phyloP scores from a whole-genome alignment of 2,329 filamentous ascomycete species.

The Pleoardoris graminearum region DNA sequence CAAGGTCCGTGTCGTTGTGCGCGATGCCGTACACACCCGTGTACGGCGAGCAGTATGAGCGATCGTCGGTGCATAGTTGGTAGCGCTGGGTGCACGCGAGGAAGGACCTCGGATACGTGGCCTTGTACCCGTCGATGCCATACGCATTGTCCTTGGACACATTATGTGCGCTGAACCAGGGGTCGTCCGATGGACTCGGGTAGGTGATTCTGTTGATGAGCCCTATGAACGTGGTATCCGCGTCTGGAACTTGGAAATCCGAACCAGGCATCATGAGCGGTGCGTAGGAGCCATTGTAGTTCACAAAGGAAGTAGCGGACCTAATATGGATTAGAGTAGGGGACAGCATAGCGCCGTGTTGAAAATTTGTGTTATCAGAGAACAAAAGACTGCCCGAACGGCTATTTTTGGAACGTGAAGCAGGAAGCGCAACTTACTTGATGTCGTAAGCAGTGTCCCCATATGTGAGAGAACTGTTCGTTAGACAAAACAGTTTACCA shows the following conservation, averaged over 20 bases:
- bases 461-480: not conserved
- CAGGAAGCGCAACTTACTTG: not conserved
- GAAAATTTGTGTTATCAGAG: not conserved
- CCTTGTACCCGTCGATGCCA: not conserved
- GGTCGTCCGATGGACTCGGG: conserved; percentile 8
- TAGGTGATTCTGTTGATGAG: conserved; percentile 11
- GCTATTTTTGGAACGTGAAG: not conserved
- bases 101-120: conserved; percentile 12
- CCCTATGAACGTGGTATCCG: conserved; percentile 9
- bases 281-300: conserved; percentile 6
- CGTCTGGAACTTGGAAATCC: conserved; percentile 5
- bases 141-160: not conserved
- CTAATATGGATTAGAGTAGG: not conserved
- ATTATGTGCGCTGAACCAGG: conserved; percentile 15
- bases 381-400: not conserved
- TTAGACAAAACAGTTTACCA: not conserved
- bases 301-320: conserved; percentile 2
- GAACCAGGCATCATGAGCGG: conserved; percentile 8
- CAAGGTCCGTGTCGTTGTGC: not conserved
- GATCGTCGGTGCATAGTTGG: conserved; percentile 13
- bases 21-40: conserved; percentile 10
- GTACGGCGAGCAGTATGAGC: conserved; percentile 9
- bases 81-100: conserved; percentile 16
- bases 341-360: not conserved
- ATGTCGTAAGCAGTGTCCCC: conserved; percentile 1